Evolutionary conservation across 2,329 filamentous ascomycete genomes (phyloP).

Genomic region (Calcarisporium arbuscula): DNA sequence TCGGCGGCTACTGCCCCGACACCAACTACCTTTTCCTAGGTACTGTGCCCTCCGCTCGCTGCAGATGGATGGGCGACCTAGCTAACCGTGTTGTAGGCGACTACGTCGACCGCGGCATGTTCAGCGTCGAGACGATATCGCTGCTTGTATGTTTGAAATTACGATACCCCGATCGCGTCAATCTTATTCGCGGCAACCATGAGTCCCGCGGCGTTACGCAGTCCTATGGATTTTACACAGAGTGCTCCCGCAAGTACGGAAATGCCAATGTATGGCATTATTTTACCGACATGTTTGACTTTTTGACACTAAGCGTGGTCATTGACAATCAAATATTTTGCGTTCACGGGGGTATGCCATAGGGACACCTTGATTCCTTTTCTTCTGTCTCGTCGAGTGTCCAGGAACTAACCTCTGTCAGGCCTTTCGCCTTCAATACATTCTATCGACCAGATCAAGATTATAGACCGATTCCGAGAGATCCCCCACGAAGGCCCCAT

Average conservation of each 20-base stretch:
- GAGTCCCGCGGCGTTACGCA: constrained; percentile 96
- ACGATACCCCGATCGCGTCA: constrained; percentile 90
- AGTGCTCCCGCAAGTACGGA: constrained; percentile 96
- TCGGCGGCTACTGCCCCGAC: constrained; percentile 93
- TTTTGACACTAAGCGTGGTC: constrained; percentile 90
- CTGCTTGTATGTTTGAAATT: constrained; percentile 95
- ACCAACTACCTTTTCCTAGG: constrained; percentile 98
- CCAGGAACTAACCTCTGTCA: constrained; percentile 21
- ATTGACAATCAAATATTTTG: constrained; percentile 99
- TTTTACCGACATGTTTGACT: constrained; percentile 99
- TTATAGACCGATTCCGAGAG: constrained; percentile 97
- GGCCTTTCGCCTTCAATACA: constrained; percentile 86
- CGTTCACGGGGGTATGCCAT: constrained; percentile 74
- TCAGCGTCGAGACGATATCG: constrained; percentile 97
- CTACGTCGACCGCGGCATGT: constrained; percentile 97
- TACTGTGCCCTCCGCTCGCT: constrained; percentile 29
- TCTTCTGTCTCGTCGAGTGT: background rate
- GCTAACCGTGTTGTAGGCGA: constrained; percentile 63
- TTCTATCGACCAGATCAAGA: constrained; percentile 98
- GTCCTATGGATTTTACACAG: constrained; percentile 98
- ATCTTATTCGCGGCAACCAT: constrained; percentile 95
- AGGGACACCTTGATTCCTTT: background rate
- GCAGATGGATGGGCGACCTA: background rate
- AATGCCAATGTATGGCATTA: constrained; percentile 99
- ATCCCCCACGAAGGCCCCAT: constrained; percentile 98